Evolutionary conservation across 1,284 basidiomycete species (phyloP).

Genomic region (Rhodotorula sp.): DNA sequence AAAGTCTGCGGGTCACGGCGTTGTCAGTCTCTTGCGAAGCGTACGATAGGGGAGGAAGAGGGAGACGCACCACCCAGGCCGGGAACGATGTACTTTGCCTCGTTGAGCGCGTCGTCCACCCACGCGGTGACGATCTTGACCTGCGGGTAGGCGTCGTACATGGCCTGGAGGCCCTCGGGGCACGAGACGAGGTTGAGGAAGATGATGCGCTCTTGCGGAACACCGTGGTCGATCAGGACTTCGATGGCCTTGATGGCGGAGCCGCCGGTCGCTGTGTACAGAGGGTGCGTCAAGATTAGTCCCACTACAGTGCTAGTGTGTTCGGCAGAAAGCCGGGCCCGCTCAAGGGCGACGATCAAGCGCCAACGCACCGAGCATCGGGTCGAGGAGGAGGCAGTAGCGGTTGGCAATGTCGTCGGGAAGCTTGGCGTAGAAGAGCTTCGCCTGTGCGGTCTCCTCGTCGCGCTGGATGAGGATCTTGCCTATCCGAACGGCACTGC

Average conservation of each 20-base stretch:
- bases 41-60: background rate
- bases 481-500: conserved; percentile 69
- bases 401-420: conserved; percentile 89
- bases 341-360: no score
- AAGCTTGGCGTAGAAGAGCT: conserved; percentile 74
- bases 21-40: background rate
- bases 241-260: conserved; percentile 98
- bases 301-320: no score
- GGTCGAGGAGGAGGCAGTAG: conserved; percentile 92
- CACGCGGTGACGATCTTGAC: conserved; percentile 92
- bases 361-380: conserved; percentile 77
- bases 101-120: conserved; percentile 93
- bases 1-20: conserved; percentile 34
- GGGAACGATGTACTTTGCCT: conserved; percentile 60
- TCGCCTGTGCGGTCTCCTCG: conserved; percentile 85
- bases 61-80: conserved; percentile 58
- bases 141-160: conserved; percentile 76
- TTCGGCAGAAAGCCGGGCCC: no score
- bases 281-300: no score
- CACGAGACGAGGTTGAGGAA: conserved; percentile 95
- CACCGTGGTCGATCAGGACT: conserved; percentile 85
- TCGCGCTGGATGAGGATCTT: conserved; percentile 97
- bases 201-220: conserved; percentile 81
- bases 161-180: conserved; percentile 84
- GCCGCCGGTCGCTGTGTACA: conserved; percentile 88